A percentile compares a stretch with the other conserved stretches of the same genome.
Conservation (phyloP, 2,329 filamentous ascomycete genomes). For the Fusarium haematococcum region DNA sequence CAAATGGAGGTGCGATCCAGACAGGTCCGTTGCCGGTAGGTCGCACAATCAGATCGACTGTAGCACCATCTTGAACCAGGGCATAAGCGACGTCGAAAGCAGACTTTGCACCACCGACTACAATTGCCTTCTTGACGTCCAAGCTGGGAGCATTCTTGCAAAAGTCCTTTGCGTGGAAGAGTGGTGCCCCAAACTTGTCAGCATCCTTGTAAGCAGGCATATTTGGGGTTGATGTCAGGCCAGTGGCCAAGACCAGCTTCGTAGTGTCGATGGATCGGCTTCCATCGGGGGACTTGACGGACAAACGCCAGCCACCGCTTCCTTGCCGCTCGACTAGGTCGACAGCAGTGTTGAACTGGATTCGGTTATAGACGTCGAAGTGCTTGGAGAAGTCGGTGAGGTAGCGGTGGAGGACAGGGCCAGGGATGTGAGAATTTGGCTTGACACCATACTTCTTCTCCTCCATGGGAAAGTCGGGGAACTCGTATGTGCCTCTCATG, state of each 20-base stretch:
- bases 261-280: constrained; percentile 39
- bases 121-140: constrained; percentile 51
- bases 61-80: constrained; percentile 58
- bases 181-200: constrained; percentile 50
- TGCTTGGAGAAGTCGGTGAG: constrained; percentile 53
- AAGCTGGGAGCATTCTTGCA: constrained; percentile 48
- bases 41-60: constrained; percentile 65
- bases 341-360: constrained; percentile 64
- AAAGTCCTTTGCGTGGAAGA: constrained; percentile 61
- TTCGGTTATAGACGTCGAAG: constrained; percentile 61
- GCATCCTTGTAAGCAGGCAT: constrained; percentile 53
- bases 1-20: constrained; percentile 66
- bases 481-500: constrained; percentile 72
- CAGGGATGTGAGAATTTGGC: constrained; percentile 51
- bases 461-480: constrained; percentile 71
- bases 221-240: constrained; percentile 58
- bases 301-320: constrained; percentile 34
- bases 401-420: constrained; percentile 51
- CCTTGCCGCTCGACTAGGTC: constrained; percentile 51
- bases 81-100: constrained; percentile 70
- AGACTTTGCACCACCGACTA: constrained; percentile 69
- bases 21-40: constrained; percentile 63
- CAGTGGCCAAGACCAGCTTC: constrained; percentile 64
- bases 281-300: constrained; percentile 4
- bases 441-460: constrained; percentile 56